Base-by-base conservation (phyloP, 345 rosid species). In the Lepidium africanum region DNA sequence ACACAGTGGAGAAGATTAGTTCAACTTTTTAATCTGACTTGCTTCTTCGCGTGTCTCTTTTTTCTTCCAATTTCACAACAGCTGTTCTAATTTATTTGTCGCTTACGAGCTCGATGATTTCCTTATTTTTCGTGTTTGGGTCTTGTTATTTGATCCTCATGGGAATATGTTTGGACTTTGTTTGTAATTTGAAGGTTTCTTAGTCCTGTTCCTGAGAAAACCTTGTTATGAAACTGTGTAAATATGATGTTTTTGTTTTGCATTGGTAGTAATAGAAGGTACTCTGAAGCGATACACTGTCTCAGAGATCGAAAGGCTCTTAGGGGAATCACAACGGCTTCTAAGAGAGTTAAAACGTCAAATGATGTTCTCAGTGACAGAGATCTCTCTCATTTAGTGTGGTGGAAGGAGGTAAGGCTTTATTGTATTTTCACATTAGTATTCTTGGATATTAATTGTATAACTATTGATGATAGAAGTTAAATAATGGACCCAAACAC, bases 361-460 rank as follows among this genome's bases (percentile, higher is more conserved):
- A 73, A 61, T 55, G 79, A 78, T 67, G 71, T 55, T 60, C 76
- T 83, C 48, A 79, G 59, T 61, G 96, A 88, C 23, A 88, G 84
- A 78, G 85, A 86, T 82, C 80, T 85, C 65, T 75, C 89, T 59
- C 92, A 90, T 69, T 48, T 93, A 48, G 42, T 81, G 7, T 93
- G 96, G 98, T 90, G 97, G 98, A 87, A 81, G 79, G 96, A 93
- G 89, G 98, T 90, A 48, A 7, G 3, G 33, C 3, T 21, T 2
- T 54, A 41, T 77, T 16, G 56, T 69, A n/a, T 38, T 35, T 39
- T 19, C 56, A 37, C 14, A 51, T n/a, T 52, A 9, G 37, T 51
- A 0, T 27, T 27, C 13, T 32, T 15, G 13, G 27, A 35, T 35
- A 0, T 9, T 54, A 54, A 9, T 2, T 4, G 8, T 35, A 4